phyloP scores from a whole-genome alignment of 495 filamentous ascomycete species.

The Astrothelium macrocarpum region DNA sequence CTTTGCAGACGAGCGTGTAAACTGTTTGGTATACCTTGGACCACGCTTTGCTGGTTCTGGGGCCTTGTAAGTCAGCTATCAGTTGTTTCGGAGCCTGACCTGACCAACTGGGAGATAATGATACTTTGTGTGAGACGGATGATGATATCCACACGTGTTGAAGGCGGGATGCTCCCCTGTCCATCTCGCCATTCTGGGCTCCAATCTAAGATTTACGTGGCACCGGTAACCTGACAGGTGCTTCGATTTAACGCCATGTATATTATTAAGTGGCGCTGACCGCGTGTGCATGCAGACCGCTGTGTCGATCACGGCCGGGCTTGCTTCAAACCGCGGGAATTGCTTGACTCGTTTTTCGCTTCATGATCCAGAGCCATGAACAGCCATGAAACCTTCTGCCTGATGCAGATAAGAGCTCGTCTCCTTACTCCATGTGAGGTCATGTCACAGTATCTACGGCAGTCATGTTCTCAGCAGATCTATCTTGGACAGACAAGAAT shows the following conservation, averaged over 20 bases:
- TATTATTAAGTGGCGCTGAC: background rate
- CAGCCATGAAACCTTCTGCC: background rate
- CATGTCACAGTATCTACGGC: background rate
- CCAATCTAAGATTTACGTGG: background rate
- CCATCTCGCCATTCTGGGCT: background rate
- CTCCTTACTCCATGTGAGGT: background rate
- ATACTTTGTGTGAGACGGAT: too few species aligned
- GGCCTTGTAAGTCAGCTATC: too few species aligned
- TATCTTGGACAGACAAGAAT: background rate
- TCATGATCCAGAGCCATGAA: background rate
- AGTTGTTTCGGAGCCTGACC: too few species aligned
- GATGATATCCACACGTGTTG: too few species aligned
- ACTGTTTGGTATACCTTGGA: background rate
- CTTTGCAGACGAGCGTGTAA: background rate
- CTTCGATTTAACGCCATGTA: background rate
- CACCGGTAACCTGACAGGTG: background rate
- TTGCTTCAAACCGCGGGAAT: background rate
- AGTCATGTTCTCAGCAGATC: slow-evolving; percentile 2
- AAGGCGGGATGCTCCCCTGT: background rate
- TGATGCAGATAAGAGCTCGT: background rate
- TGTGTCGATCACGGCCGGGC: background rate
- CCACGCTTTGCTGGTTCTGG: background rate
- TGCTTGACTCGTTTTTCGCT: background rate
- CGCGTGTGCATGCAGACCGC: background rate
- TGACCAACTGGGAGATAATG: too few species aligned